phyloP scores from a whole-genome alignment of 768 basidiomycete genomes.

The Podaxis sp. region DNA sequence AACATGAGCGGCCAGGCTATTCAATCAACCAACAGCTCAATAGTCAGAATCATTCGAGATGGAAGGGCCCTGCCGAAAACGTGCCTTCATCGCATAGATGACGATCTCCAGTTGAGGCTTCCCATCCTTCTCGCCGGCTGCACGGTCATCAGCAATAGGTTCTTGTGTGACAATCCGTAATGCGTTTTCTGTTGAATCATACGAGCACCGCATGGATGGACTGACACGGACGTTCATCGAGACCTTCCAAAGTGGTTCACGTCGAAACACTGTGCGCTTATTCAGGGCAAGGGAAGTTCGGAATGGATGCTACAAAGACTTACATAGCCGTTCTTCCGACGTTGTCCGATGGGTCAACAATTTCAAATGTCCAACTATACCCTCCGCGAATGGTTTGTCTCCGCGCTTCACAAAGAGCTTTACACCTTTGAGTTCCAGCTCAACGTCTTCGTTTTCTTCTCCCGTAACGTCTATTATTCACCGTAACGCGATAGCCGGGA shows the following conservation, averaged over 20 bases:
- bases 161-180: slow-evolving; percentile 58
- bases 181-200: slow-evolving; percentile 51
- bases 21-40: background rate
- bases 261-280: slow-evolving; percentile 54
- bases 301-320: slow-evolving; percentile 23
- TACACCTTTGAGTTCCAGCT: slow-evolving; percentile 56
- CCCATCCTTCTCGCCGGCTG: slow-evolving; percentile 9
- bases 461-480: slow-evolving; percentile 48
- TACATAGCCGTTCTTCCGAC: slow-evolving; percentile 45
- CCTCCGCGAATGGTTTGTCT: slow-evolving; percentile 53
- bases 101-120: slow-evolving; percentile 37
- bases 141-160: slow-evolving; percentile 25
- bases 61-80: slow-evolving; percentile 7
- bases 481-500: background rate
- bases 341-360: slow-evolving; percentile 45
- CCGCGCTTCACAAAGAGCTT: slow-evolving; percentile 61
- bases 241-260: slow-evolving; percentile 68
- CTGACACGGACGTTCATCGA: slow-evolving; percentile 63
- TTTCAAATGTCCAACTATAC: slow-evolving; percentile 61
- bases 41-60: background rate
- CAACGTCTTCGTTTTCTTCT: slow-evolving; percentile 61
- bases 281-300: background rate
- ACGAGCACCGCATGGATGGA: slow-evolving; percentile 55
- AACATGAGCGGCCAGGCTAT: slow-evolving; percentile 46
- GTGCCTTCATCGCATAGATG: slow-evolving; percentile 65